phyloP scores from a whole-genome alignment of 2,329 filamentous ascomycete species.

The Diaporthe sp. region DNA sequence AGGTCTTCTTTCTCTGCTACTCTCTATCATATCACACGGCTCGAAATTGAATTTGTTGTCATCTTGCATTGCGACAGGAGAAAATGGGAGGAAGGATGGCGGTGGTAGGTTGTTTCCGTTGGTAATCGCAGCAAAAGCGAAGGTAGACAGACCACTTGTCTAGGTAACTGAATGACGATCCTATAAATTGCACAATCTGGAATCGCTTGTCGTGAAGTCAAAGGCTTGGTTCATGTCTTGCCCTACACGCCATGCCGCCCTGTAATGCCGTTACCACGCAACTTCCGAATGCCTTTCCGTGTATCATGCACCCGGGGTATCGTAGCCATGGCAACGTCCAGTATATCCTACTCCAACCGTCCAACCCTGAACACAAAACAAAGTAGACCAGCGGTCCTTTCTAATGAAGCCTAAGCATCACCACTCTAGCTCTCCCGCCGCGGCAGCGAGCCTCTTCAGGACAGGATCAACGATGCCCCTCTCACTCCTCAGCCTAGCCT shows the following conservation, averaged over 20 bases:
- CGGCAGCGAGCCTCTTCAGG: slow-evolving; percentile 46
- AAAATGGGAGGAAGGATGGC: neutral
- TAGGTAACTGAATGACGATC: slow-evolving; percentile 29
- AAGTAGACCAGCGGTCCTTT: slow-evolving; percentile 31
- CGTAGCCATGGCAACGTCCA: neutral
- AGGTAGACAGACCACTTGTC: slow-evolving; percentile 17
- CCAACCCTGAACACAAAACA: neutral
- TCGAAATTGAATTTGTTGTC: slow-evolving; percentile 19
- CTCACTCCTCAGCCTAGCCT: slow-evolving; percentile 56
- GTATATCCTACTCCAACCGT: neutral
- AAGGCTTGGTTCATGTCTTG: neutral
- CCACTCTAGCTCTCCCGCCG: slow-evolving; percentile 47
- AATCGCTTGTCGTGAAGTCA: neutral
- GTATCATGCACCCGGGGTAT: neutral
- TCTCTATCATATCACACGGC: neutral
- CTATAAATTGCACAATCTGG: slow-evolving; percentile 10
- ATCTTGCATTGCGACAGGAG: slow-evolving; percentile 23
- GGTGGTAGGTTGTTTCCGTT: slow-evolving; percentile 9
- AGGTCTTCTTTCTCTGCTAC: neutral
- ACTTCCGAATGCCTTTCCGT: neutral
- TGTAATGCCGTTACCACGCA: neutral
- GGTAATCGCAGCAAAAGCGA: slow-evolving; percentile 25
- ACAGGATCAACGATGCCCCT: slow-evolving; percentile 49
- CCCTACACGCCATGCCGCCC: neutral
- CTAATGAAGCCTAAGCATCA: slow-evolving; percentile 36